These are phyloP conservation scores for Stygiomarasmius scandens DNA, from an alignment of 1,284 basidiomycete genomes.

Conservation along the genomic window DNA sequence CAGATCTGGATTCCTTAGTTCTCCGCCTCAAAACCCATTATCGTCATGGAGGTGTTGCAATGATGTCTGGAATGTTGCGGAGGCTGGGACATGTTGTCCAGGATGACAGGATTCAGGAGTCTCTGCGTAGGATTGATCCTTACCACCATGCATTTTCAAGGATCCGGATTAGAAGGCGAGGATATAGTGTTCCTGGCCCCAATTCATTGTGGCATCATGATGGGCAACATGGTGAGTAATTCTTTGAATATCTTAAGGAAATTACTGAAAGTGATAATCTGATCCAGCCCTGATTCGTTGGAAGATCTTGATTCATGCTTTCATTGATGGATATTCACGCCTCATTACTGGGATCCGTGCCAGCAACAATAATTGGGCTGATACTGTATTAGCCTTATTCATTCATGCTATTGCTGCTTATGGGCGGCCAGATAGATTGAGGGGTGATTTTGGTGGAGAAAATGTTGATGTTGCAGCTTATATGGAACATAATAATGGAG, in stretches of 20 bases:
- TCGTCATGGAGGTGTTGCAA: slow-evolving; percentile 24
- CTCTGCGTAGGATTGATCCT: slow-evolving; percentile 21
- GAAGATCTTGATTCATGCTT: slow-evolving; percentile 38
- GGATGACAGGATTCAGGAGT: slow-evolving; percentile 19
- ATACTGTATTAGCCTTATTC: slow-evolving; percentile 29
- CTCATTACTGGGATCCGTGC: slow-evolving; percentile 24
- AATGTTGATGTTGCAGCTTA: slow-evolving; percentile 25
- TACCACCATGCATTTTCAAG: not conserved
- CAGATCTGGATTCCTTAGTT: slow-evolving; percentile 30
- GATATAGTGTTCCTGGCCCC: slow-evolving; percentile 32
- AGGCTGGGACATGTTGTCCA: slow-evolving; percentile 29
- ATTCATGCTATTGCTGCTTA: slow-evolving; percentile 10
- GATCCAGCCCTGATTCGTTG: slow-evolving; percentile 32
- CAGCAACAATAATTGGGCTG: slow-evolving; percentile 28
- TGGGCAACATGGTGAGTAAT: slow-evolving; percentile 36
- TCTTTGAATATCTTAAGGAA: too few species aligned
- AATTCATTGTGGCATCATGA: slow-evolving; percentile 37
- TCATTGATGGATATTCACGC: slow-evolving; percentile 36
- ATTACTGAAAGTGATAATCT: too few species aligned
- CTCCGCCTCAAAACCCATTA: slow-evolving; percentile 27
- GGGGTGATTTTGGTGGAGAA: slow-evolving; percentile 30
- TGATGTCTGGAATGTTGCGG: slow-evolving; percentile 31
- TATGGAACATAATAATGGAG: slow-evolving; percentile 23
- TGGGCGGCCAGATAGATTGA: slow-evolving; percentile 24
- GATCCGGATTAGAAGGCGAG: slow-evolving; percentile 15